Conservation (phyloP, 139 green algal species). For the Marvania coccoides region DNA sequence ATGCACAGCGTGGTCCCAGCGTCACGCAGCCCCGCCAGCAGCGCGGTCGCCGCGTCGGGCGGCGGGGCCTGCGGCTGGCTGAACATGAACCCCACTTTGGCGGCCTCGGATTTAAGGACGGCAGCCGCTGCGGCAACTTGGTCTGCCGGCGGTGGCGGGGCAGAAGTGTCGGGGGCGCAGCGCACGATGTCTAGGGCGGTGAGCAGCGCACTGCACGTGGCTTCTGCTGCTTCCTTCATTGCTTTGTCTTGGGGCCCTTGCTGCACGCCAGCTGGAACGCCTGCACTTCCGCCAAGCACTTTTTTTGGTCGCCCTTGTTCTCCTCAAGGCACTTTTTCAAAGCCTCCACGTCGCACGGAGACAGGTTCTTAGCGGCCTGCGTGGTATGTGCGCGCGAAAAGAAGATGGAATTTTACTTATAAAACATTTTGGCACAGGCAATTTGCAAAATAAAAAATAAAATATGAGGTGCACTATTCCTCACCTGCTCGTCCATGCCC, state of each 20-base stretch:
- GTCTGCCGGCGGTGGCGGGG: not conserved
- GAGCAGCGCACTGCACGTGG: not conserved
- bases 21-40: not conserved
- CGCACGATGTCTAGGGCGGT: not conserved
- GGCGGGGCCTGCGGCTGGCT: not conserved
- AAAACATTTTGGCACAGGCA: too few relatives aligned
- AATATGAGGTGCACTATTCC: too few relatives aligned
- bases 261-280: not conserved
- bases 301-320: constrained; percentile 34
- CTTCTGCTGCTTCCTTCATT: not conserved
- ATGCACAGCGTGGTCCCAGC: not conserved
- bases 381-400: too few relatives aligned
- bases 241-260: not conserved
- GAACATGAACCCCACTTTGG: not conserved
- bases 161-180: not conserved
- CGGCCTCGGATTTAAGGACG: not conserved
- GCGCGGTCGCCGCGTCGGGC: not conserved
- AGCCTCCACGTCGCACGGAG: constrained; percentile 31
- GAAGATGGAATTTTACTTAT: too few relatives aligned
- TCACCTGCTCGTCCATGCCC: too few relatives aligned
- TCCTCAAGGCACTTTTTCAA: constrained; percentile 36
- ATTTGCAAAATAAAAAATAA: too few relatives aligned
- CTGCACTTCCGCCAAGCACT: not conserved
- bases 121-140: not conserved
- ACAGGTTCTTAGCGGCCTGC: constrained; percentile 10